Evolutionary conservation across 1,284 basidiomycete species (phyloP).

Genomic region (Cryptococcus neoformans): DNA sequence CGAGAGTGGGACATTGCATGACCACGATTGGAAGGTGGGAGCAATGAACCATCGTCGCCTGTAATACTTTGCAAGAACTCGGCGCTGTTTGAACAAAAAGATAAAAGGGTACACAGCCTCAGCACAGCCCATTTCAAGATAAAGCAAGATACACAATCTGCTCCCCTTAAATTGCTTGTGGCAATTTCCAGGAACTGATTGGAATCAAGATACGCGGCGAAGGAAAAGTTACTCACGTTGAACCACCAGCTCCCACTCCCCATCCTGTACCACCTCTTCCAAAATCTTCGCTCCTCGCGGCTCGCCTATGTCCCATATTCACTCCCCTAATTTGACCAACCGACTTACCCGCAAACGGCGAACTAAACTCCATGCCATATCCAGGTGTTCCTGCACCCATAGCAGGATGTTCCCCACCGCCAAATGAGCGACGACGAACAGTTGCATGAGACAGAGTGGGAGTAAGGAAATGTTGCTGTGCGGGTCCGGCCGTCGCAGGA

Average conservation of each 20-base stretch:
- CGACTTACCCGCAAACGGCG: constrained; percentile 13
- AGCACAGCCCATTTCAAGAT: constrained; percentile 4
- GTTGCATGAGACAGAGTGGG: constrained; percentile 1
- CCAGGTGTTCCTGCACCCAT: constrained; percentile 44
- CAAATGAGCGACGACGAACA: constrained; percentile 30
- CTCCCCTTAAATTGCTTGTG: neutral
- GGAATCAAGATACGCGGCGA: neutral
- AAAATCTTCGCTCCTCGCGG: constrained; percentile 44
- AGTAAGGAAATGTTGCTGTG: constrained; percentile 13
- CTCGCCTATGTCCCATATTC: constrained; percentile 31
- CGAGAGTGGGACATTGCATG: constrained; percentile 37
- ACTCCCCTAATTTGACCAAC: constrained; percentile 25
- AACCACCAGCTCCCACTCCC: constrained; percentile 42
- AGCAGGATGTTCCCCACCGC: constrained; percentile 38
- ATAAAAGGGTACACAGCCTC: neutral
- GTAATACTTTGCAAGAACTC: constrained; percentile 46
- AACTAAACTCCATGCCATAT: constrained; percentile 40
- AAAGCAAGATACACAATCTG: neutral
- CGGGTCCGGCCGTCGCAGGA: constrained; percentile 18
- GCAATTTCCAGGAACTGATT: neutral
- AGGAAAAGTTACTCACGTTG: constrained; percentile 35
- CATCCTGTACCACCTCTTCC: constrained; percentile 36
- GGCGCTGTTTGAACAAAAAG: constrained; percentile 21
- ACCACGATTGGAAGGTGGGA: constrained; percentile 36
- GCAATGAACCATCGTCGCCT: constrained; percentile 42